Conservation (phyloP, 176 grass and related monocot genomes). For the Alloteropsis semialata region DNA sequence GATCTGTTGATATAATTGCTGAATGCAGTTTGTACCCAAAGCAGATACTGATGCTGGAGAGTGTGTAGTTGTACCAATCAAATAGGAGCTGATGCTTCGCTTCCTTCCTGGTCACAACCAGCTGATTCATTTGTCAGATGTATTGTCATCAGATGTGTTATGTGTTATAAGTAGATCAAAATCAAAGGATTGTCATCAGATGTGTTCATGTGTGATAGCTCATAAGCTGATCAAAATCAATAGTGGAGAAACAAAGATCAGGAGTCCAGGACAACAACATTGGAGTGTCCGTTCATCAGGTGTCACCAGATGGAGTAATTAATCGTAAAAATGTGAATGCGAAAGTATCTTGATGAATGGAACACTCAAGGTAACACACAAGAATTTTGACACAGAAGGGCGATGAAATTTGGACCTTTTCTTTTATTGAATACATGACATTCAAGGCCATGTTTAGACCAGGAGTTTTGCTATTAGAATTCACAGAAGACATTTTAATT, state of each 20-base stretch:
- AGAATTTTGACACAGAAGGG: not conserved
- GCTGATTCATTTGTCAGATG: not conserved
- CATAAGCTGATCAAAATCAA: not conserved
- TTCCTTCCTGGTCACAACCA: not conserved
- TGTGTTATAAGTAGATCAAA: not conserved
- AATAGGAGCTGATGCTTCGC: not conserved
- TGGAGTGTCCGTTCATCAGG: no score
- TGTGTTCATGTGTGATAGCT: not conserved
- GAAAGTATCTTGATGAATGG: not conserved
- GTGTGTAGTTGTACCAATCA: conserved; percentile 14
- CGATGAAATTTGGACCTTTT: not conserved
- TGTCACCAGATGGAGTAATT: not conserved
- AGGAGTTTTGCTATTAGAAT: not conserved
- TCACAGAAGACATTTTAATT: not conserved
- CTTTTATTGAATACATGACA: not conserved
- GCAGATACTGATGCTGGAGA: not conserved
- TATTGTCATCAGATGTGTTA: not conserved
- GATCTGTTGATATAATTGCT: not conserved
- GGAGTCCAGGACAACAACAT: not conserved
- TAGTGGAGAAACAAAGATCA: not conserved
- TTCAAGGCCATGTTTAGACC: not conserved
- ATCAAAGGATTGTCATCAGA: not conserved
- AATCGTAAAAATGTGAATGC: not conserved
- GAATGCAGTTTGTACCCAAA: not conserved
- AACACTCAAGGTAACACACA: not conserved